Base-by-base conservation (phyloP, 129 eudicot genomes). In the Lactuca sativa region DNA sequence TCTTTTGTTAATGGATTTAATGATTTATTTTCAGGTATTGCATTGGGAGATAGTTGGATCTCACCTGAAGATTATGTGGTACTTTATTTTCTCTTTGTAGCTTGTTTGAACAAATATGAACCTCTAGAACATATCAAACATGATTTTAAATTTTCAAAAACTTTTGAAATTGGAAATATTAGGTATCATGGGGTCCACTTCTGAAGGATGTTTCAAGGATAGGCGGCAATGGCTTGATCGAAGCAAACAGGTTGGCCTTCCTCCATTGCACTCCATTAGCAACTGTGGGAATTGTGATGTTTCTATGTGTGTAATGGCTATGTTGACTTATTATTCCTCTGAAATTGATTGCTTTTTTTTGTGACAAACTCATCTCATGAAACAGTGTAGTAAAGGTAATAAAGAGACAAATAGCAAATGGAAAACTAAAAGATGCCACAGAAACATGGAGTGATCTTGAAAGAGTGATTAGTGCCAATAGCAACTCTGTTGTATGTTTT, bases 31-130 rank as follows among this genome's bases (percentile, higher is more conserved):
- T 65, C 17, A 91, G 97, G 97, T 62, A 71, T 91, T 86, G 96
- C 84, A 41, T 71, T 91, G 61, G 96, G 97, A 34, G 93, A 84
- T 78, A 80, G 84, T 49, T 91, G 97, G 97, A 88, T 91, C 54
- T 91, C 97, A 17, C 97, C 97, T 4, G 96, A 82, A 81, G 96
- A 88, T 86, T 88, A 80, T 74, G 93, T 88, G 90, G 96, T 88
- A 69, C n/a, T 60, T 59, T 47, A 66, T 53, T 17, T 18, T 25
- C 30, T 25, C 30, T 25, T 25, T 25, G 0, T 25, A 25, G 30
- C 30, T 25, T 25, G 30, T 25, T 25, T 58, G 0, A 37, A 6
- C 12, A 54, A 9, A 4, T 44, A 54, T 8, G 38, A 61, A 25
- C 30, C 30, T 25, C 30, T 25, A 25, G 30, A 25, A 25, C 2